Percentiles rank a stretch among this genome's conserved stretches.
phyloP scores from a whole-genome alignment of 2,329 filamentous ascomycete genomes.

The Zymoseptoria crescenta region DNA sequence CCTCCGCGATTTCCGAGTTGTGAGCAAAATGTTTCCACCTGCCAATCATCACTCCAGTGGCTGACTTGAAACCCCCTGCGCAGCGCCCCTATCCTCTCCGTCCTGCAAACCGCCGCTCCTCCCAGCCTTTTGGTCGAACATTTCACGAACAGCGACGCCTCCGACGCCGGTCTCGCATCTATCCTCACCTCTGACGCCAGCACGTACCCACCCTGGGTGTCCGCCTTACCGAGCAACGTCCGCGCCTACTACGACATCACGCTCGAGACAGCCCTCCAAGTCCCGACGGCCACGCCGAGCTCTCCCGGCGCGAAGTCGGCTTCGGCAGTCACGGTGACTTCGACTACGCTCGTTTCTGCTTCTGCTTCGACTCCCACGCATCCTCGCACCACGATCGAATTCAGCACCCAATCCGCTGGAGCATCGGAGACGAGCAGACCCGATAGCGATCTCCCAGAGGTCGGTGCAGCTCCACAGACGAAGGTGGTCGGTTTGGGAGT shows the following conservation, averaged over 20 bases:
- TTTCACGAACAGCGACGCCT: slow-evolving; percentile 36
- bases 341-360: background rate
- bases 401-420: background rate
- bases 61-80: background rate
- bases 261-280: background rate
- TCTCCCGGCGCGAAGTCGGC: too few species aligned
- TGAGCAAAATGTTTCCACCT: slow-evolving; percentile 32
- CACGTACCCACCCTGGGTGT: slow-evolving; percentile 39
- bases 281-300: too few species aligned
- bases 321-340: background rate
- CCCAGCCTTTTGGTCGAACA: slow-evolving; percentile 33
- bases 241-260: slow-evolving; percentile 32
- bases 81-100: slow-evolving; percentile 33
- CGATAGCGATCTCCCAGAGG: background rate
- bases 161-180: slow-evolving; percentile 35
- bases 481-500: background rate
- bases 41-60: too few species aligned
- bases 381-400: background rate
- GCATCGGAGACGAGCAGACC: background rate
- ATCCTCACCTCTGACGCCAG: slow-evolving; percentile 33
- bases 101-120: slow-evolving; percentile 41
- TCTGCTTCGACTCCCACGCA: background rate
- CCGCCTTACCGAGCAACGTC: slow-evolving; percentile 37
- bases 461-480: background rate
- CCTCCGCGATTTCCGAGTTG: too few species aligned